Conservation (phyloP, 2,329 filamentous ascomycete species). For the Ramichloridium luteum region DNA sequence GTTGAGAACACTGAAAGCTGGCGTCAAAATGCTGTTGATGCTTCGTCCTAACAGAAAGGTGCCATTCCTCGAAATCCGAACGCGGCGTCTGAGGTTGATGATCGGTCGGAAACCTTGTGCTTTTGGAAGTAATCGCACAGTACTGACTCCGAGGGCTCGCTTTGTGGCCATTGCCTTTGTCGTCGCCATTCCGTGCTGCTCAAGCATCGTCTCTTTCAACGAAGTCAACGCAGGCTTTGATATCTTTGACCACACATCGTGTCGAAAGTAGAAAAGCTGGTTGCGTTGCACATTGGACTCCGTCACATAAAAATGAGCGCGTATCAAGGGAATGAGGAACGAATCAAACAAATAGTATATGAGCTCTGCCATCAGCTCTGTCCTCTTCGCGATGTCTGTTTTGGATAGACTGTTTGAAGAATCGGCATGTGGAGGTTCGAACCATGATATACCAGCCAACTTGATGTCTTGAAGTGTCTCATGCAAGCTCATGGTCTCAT, state of each 20-base stretch:
- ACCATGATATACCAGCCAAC: constrained; percentile 44
- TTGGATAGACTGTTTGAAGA: constrained; percentile 46
- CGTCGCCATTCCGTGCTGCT: constrained; percentile 53
- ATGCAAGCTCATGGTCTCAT: constrained; percentile 70
- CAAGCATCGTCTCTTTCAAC: constrained; percentile 63
- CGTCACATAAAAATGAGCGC: constrained; percentile 85
- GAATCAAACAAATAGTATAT: constrained; percentile 92
- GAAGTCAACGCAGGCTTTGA: constrained; percentile 57
- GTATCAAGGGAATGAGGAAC: constrained; percentile 72
- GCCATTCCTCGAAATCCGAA: constrained; percentile 40
- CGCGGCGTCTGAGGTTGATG: constrained; percentile 65
- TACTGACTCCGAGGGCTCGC: constrained; percentile 61
- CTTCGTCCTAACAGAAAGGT: constrained; percentile 47
- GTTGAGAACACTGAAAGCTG: constrained; percentile 64
- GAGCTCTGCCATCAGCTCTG: constrained; percentile 70
- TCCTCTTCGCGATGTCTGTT: constrained; percentile 63
- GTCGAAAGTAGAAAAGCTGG: constrained; percentile 81
- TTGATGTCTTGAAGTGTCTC: constrained; percentile 64
- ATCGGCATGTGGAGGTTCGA: constrained; percentile 42
- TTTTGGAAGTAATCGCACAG: constrained; percentile 75
- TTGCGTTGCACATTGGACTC: constrained; percentile 74
- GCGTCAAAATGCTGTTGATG: constrained; percentile 59
- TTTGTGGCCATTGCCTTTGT: constrained; percentile 48
- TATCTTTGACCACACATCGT: constrained; percentile 76
- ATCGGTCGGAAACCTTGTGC: constrained; percentile 65